Percentiles rank a stretch among this genome's conserved stretches.
Conservation (phyloP, 805 yeast genomes). For the Yamadazyma philogaea region DNA sequence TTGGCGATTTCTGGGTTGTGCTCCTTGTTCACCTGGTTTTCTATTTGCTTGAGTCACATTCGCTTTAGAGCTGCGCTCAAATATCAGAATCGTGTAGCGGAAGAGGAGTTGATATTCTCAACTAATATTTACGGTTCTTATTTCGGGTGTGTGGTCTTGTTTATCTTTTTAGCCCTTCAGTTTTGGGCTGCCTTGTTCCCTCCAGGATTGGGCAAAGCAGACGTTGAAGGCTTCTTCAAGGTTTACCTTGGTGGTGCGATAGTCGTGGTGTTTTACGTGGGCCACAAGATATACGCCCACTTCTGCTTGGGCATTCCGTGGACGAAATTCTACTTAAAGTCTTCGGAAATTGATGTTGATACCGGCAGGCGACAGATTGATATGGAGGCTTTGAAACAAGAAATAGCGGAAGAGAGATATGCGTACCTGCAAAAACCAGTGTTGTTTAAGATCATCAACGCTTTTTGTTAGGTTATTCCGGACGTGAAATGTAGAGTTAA, state of each 20-base stretch:
- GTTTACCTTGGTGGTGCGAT: slow-evolving; percentile 50
- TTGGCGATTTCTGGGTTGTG: slow-evolving; percentile 29
- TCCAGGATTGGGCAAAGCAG: slow-evolving; percentile 26
- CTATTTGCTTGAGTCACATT: slow-evolving; percentile 30
- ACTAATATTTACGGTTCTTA: slow-evolving; percentile 28
- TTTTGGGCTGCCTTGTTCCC: slow-evolving; percentile 41
- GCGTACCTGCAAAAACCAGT: slow-evolving; percentile 13
- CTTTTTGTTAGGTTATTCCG: slow-evolving; percentile 17
- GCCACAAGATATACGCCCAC: slow-evolving; percentile 48
- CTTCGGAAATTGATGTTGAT: slow-evolving; percentile 56
- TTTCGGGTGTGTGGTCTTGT: slow-evolving; percentile 27
- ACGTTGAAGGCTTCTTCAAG: slow-evolving; percentile 48
- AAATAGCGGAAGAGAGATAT: slow-evolving; percentile 44
- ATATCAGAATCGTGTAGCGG: slow-evolving; percentile 21
- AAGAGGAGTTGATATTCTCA: slow-evolving; percentile 32
- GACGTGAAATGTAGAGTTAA: background rate
- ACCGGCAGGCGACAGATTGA: slow-evolving; percentile 61
- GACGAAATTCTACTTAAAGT: slow-evolving; percentile 37
- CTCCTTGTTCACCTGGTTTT: slow-evolving; percentile 28
- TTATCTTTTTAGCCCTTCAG: slow-evolving; percentile 29
- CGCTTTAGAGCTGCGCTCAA: slow-evolving; percentile 27
- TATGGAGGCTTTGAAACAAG: slow-evolving; percentile 49
- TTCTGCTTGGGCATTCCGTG: slow-evolving; percentile 23
- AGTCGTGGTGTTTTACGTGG: slow-evolving; percentile 43
- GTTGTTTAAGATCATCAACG: slow-evolving; percentile 13